Base-by-base conservation (phyloP, 2,329 filamentous ascomycete species). In the Xylaria sp. region DNA sequence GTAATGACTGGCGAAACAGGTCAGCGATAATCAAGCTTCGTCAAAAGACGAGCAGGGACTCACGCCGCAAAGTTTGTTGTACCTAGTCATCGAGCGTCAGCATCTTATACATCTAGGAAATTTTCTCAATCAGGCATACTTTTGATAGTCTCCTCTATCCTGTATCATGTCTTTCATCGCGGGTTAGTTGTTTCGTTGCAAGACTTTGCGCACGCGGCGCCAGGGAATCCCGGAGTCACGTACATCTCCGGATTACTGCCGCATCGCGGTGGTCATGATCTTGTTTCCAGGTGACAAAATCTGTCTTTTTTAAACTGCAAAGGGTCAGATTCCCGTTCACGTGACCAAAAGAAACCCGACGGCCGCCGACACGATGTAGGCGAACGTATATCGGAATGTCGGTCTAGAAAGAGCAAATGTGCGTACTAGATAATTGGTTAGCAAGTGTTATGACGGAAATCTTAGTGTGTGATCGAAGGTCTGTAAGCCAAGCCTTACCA, bases 261-360 rank as follows among this genome's bases (percentile, higher is more conserved):
- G 71, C 87, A 78, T 94, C 91, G 75, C 94, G 90, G 80, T 99
- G 95, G 71, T 87, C 84, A 73, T 90, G 86, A 80, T 98, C 93
- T 73, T 88, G 88, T 79, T 95, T 95, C 84, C 94, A 97, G 73
- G 90, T 95, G 76, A 93, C 89, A 79, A 99, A 96, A 80, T 99
- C 93, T 78, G 95, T 93, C 78, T 86, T 86, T 75, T 94, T 94
- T 72, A 98, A 87, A 40, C 66, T 67, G 21, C 4, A 15, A 37
- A 21, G 41, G 6, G 58, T 65, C 23, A 62, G 55, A 35, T 23
- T 19, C 7, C n/a, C 23, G 13, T 29, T 38, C 19, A 8, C 21
- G 19, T 29, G 23, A 38, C 11, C 29, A 8, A 13, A 25, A 13
- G 2, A 1, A 10, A 10, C 33, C 29, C 23, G 29, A 33, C 9